Base-by-base conservation (phyloP, 2,329 filamentous ascomycete genomes). In the Pseudogymnoascus sp. region DNA sequence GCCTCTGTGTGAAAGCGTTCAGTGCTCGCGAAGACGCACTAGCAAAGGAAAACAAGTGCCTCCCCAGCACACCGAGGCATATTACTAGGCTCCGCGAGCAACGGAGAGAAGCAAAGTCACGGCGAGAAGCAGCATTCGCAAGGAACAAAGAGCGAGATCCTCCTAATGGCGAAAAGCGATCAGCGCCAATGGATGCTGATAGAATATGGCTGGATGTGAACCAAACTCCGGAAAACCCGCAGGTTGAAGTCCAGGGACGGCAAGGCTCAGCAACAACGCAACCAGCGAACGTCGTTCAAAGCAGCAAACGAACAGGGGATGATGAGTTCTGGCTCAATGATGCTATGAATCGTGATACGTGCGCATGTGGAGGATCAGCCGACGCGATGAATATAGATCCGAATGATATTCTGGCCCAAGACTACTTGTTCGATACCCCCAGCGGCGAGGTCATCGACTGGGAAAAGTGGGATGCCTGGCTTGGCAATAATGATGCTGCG, bases 381-480 rank as follows among this genome's bases (percentile, higher is more conserved):
- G 60, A 67, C 30, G 36, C 62, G 54, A 68, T 66, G 64, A 61
- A 68, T 57, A 35, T 67, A 30, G 67, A 68, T 37, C 54, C 61
- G 47, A 65, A 69, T 61, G 47, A 57, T 33, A 67, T 70, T 35
- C 30, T 69, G 28, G 61, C 63, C 61, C 68, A 67, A 61, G 66
- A 69, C 20, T 57, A 60, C 38, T 60, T 47, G 22, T 25, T 65
- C 28, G 64, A 67, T 38, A 62, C 41, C 36, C 18, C 60, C 36
- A 58, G 41, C 63, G 25, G 35, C 36, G 59, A 68, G 57, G 43
- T 25, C 28, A 68, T 70, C 28, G 58, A 63, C 47, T 71, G 69
- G 69, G 63, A 59, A 38, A 68, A 69, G 64, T 69, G 66, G 69
- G 69, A 71, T 61, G 59, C 65, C 36, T 70, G 69, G 68, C 63